These are phyloP conservation scores for Fusarium sublunatum DNA, from an alignment of 2,329 filamentous ascomycete species.

Conservation along the genomic window DNA sequence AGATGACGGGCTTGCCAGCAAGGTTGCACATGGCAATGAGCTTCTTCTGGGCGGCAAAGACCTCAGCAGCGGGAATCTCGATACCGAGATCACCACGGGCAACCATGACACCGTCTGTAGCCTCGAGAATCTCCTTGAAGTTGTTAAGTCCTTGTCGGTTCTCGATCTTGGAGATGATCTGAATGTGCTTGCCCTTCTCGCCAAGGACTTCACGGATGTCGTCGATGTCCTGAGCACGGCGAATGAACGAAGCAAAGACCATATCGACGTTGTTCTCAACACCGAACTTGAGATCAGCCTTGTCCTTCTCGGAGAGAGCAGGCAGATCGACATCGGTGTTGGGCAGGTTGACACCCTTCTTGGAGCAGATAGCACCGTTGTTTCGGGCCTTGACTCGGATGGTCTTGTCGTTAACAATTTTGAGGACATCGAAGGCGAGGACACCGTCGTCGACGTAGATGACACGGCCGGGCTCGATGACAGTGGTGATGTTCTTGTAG, in stretches of 20 bases:
- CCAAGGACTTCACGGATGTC: constrained; percentile 93
- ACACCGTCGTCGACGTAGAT: constrained; percentile 99
- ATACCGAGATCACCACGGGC: constrained; percentile 96
- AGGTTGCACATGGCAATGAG: constrained; percentile 99
- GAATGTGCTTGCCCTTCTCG: constrained; percentile 91
- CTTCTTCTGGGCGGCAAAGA: constrained; percentile 99
- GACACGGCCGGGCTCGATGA: constrained; percentile 88
- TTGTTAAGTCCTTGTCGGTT: constrained; percentile 99
- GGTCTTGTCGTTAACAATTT: constrained; percentile 89
- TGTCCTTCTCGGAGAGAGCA: constrained; percentile 97
- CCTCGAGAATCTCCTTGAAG: constrained; percentile 94
- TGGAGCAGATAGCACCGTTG: constrained; percentile 98
- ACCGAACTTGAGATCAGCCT: constrained; percentile 91
- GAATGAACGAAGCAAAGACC: constrained; percentile 99
- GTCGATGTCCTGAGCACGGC: constrained; percentile 89
- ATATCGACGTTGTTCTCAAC: constrained; percentile 99
- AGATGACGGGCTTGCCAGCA: constrained; percentile 98
- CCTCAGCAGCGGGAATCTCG: constrained; percentile 97
- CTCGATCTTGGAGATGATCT: constrained; percentile 99
- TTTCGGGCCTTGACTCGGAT: constrained; percentile 89
- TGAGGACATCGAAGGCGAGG: constrained; percentile 92
- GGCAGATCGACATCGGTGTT: constrained; percentile 99
- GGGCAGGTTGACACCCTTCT: constrained; percentile 99
- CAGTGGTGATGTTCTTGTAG: constrained; percentile 99
- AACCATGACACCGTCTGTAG: constrained; percentile 99